phyloP scores from a whole-genome alignment of 2,329 filamentous ascomycete genomes.

The Tympanopsis confertula region DNA sequence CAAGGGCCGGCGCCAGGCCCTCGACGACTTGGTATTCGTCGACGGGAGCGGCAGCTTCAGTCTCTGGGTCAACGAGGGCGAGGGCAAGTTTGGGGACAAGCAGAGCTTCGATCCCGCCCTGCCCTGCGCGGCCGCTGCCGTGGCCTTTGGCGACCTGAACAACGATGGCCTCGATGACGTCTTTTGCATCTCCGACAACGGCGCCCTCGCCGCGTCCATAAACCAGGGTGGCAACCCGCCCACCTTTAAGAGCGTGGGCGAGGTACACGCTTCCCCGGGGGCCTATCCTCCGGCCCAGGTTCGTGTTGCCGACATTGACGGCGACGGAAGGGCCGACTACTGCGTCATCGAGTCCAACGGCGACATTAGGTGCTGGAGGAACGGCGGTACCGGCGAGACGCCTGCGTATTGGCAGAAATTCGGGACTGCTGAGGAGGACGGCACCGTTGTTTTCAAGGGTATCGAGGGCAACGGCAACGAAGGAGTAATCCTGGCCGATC shows the following conservation, averaged over 20 bases:
- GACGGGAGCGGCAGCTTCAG: conserved; percentile 12
- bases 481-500: conserved; percentile 3
- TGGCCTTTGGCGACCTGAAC: conserved; percentile 6
- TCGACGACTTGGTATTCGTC: conserved; percentile 12
- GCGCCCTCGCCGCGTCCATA: conserved; percentile 8
- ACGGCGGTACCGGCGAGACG: conserved; percentile 13
- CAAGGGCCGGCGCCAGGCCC: conserved; percentile 5
- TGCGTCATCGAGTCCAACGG: conserved; percentile 12
- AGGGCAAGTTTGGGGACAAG: conserved; percentile 7
- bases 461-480: conserved; percentile 3
- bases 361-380: conserved; percentile 17
- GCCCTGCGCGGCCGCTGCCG: conserved; percentile 3
- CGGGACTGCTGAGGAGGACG: conserved; percentile 9
- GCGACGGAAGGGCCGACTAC: conserved; percentile 21
- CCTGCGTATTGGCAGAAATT: conserved; percentile 21
- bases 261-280: conserved; percentile 6
- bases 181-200: conserved; percentile 13
- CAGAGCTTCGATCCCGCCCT: conserved; percentile 1
- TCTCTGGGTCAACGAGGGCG: conserved; percentile 3
- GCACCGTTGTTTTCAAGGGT: conserved; percentile 3
- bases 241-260: conserved; percentile 9
- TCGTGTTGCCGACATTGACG: conserved; percentile 18
- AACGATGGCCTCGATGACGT: conserved; percentile 15
- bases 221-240: conserved; percentile 10
- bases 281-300: conserved; percentile 7